Evolutionary conservation across 805 yeast species (phyloP), one percentile per base, ranked within the genome.

Genomic region (Debaryomyces maramus): DNA sequence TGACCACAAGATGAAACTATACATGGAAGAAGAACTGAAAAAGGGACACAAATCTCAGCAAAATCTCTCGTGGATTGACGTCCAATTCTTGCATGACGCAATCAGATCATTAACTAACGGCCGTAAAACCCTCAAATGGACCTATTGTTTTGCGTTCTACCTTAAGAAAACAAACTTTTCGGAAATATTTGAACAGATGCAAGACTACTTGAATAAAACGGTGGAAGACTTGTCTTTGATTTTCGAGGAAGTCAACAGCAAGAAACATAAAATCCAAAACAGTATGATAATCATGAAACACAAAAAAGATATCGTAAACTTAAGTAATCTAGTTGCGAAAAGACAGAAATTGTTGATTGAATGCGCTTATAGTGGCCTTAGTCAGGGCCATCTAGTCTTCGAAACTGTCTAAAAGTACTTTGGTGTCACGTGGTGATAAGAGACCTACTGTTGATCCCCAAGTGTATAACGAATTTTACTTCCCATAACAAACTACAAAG

Each of bases 51-150:
- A 37, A 14, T 36, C 46, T 78, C 39, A 36, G 11, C 47, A 49
- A 17, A 50, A 50, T 20, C 47, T 69, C 33, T 82, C 95, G 1
- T 88, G 96, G 95, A 85, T 83, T 38, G 96, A 90, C 53, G 84
- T 88, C 1, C 93, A 87, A 52, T 91, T 85, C 55, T 72, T 90
- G 36, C 76, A 83, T 7, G 91, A 86, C 38, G 80, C 91, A 28
- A 81, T 86, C 29, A 72, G 74, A 34, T 74, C 77, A 2, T 63
- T 91, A 40, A 68, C 81, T 21, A 74, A 73, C 41, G 86, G 95
- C 6, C 71, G 98, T 43, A 78, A 80, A 31, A 78, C 88, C 1
- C 68, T 93, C 38, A 86, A 88, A 67, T 93, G 98, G 97, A 80
- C 97, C 0, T 90, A 87, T 62, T 89, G 88, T 2, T 77, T 88